phyloP scores from a whole-genome alignment of 768 basidiomycete species.

The Botryobasidium botryosum region DNA sequence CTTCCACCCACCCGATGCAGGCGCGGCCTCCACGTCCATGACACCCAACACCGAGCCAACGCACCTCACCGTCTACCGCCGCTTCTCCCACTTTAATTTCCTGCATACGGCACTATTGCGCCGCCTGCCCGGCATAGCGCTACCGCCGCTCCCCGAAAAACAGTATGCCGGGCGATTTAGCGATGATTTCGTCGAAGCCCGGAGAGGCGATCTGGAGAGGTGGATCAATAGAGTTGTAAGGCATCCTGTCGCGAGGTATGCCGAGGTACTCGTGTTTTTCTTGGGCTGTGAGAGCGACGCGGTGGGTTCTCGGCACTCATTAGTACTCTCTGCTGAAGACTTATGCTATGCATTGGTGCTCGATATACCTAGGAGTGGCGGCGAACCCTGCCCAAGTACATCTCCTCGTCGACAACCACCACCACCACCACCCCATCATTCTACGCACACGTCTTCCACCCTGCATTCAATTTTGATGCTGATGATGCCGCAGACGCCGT shows the following conservation, averaged over 20 bases:
- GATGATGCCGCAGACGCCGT: conserved; percentile 47
- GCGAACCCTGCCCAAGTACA: conserved; percentile 30
- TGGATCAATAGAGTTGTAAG: conserved; percentile 53
- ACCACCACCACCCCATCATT: conserved; percentile 59
- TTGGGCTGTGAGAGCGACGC: conserved; percentile 56
- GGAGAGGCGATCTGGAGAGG: conserved; percentile 64
- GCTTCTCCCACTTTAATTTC: conserved; percentile 72
- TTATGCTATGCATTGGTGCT: no score
- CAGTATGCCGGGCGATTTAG: conserved; percentile 70
- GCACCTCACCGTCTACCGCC: conserved; percentile 57
- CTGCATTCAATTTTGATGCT: conserved; percentile 64
- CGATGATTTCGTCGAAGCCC: conserved; percentile 65
- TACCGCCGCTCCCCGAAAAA: conserved; percentile 75
- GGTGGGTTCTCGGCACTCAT: conserved; percentile 29
- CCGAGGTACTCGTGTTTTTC: conserved; percentile 67
- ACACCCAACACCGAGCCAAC: conserved; percentile 22
- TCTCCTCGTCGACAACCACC: conserved; percentile 30
- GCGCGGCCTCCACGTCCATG: background rate
- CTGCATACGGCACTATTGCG: conserved; percentile 54
- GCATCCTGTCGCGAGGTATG: conserved; percentile 62
- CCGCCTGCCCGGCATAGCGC: conserved; percentile 54
- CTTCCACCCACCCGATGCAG: conserved; percentile 25
- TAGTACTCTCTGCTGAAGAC: no score
- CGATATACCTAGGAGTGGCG: conserved; percentile 73
- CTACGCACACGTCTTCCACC: conserved; percentile 67